Percentiles rank a stretch among this genome's conserved stretches.
phyloP scores from a whole-genome alignment of 441 rosid species.

The Mallotus japonicus region DNA sequence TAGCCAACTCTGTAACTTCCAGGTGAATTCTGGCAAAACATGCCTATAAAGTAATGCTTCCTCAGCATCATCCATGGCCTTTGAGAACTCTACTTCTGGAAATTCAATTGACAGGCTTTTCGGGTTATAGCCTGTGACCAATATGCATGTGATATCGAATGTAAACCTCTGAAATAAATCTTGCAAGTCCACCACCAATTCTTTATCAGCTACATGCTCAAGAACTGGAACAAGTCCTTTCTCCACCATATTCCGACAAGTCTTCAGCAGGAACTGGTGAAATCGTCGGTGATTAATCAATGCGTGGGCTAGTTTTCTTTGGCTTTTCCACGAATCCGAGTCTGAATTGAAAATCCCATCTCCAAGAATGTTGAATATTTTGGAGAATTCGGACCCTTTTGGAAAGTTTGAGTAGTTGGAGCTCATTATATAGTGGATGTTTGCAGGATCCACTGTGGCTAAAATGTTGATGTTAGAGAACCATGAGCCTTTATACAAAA shows the following conservation, averaged over 20 bases:
- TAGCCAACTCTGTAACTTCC: slow-evolving; percentile 32
- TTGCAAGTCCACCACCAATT: slow-evolving; percentile 29
- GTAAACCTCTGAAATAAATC: slow-evolving; percentile 35
- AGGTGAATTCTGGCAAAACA: slow-evolving; percentile 21
- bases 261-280: slow-evolving; percentile 30
- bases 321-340: slow-evolving; percentile 31
- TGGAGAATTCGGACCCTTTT: slow-evolving; percentile 36
- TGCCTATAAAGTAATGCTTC: slow-evolving; percentile 31
- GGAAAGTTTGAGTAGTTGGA: slow-evolving; percentile 41
- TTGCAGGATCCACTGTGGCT: slow-evolving; percentile 36
- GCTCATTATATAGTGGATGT: slow-evolving; percentile 45
- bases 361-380: slow-evolving; percentile 40
- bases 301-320: slow-evolving; percentile 27
- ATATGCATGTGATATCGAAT: slow-evolving; percentile 31
- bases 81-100: slow-evolving; percentile 24
- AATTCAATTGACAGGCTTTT: slow-evolving; percentile 25
- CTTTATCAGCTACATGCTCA: slow-evolving; percentile 23
- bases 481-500: slow-evolving; percentile 36
- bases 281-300: slow-evolving; percentile 28
- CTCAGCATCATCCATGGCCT: slow-evolving; percentile 36
- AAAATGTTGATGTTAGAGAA: slow-evolving; percentile 28
- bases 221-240: slow-evolving; percentile 36
- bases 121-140: slow-evolving; percentile 37
- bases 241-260: slow-evolving; percentile 24
- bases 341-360: slow-evolving; percentile 41